A percentile compares a stretch with the other conserved stretches of the same genome.
Evolutionary conservation across 495 filamentous ascomycete genomes (phyloP).

Genomic region (Diplogelasinospora grovesii): DNA sequence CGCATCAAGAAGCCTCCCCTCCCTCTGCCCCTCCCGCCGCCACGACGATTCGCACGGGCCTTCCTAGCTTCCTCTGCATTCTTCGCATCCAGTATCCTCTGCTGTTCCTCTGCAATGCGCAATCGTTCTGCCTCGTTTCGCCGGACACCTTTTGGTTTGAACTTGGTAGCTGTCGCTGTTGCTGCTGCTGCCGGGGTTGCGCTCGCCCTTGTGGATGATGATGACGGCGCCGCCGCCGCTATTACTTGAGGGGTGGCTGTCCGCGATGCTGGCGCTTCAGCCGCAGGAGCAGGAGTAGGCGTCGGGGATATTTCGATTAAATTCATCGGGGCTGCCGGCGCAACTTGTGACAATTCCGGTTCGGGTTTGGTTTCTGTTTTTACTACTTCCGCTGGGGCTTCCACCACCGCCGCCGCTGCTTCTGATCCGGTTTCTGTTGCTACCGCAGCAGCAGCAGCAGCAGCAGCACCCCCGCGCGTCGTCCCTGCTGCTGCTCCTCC

Average conservation of each 20-base stretch:
- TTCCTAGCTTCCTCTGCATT: conserved; percentile 25
- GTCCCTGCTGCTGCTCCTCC: too few species aligned
- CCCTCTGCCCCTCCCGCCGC: conserved; percentile 33
- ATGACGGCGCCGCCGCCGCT: background rate
- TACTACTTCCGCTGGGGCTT: too few species aligned
- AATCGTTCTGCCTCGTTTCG: conserved; percentile 36
- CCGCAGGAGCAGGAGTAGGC: background rate
- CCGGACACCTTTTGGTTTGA: conserved; percentile 38
- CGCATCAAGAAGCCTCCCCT: conserved; percentile 30
- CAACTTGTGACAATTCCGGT: too few species aligned
- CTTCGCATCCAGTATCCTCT: conserved; percentile 23
- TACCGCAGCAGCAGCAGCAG: too few species aligned
- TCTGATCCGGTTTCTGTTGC: too few species aligned
- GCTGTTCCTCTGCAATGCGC: conserved; percentile 32
- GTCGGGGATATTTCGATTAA: too few species aligned
- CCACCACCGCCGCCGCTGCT: too few species aligned
- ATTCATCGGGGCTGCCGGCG: background rate
- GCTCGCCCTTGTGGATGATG: conserved; percentile 1
- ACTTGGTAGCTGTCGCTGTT: conserved; percentile 16
- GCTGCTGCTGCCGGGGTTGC: conserved; percentile 4
- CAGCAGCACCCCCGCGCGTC: too few species aligned
- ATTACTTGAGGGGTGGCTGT: background rate
- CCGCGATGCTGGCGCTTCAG: too few species aligned
- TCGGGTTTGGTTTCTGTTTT: too few species aligned
- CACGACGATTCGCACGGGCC: conserved; percentile 20